These are phyloP conservation scores for Trametes sanguinea DNA, from an alignment of 768 basidiomycete genomes.

Conservation along the genomic window DNA sequence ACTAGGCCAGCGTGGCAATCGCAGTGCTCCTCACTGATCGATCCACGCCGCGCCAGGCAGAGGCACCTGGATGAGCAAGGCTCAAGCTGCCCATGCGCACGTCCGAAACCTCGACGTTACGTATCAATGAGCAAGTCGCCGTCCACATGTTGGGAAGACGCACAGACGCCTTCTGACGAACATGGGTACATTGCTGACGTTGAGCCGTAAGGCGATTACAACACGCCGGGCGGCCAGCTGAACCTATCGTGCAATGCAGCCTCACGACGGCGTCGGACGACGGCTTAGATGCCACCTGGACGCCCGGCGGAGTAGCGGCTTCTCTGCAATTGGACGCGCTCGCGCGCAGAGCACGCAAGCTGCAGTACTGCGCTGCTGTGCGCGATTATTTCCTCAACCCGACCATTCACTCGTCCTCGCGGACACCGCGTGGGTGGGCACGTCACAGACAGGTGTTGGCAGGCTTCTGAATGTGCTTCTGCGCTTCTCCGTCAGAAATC, in stretches of 20 bases:
- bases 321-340: constrained; percentile 16
- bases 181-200: constrained; percentile 5
- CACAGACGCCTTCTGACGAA: neutral
- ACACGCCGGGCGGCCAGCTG: neutral
- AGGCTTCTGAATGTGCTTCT: constrained; percentile 16
- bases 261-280: neutral
- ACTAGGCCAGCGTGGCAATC: neutral
- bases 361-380: neutral
- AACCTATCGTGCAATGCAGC: neutral
- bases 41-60: no score
- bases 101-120: neutral
- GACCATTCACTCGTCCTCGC: constrained; percentile 5
- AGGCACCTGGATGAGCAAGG: neutral
- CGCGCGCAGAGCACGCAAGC: neutral
- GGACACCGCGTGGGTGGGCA: constrained; percentile 18
- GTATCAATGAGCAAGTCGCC: neutral
- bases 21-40: no score
- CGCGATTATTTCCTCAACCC: neutral
- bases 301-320: neutral
- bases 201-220: neutral
- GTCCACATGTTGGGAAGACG: neutral
- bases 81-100: neutral
- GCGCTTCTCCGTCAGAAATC: constrained; percentile 24
- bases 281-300: neutral
- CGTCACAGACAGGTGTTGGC: constrained; percentile 9